Conservation (phyloP, 305 asterid species). For the Fraxinus xanthoxyloides region DNA sequence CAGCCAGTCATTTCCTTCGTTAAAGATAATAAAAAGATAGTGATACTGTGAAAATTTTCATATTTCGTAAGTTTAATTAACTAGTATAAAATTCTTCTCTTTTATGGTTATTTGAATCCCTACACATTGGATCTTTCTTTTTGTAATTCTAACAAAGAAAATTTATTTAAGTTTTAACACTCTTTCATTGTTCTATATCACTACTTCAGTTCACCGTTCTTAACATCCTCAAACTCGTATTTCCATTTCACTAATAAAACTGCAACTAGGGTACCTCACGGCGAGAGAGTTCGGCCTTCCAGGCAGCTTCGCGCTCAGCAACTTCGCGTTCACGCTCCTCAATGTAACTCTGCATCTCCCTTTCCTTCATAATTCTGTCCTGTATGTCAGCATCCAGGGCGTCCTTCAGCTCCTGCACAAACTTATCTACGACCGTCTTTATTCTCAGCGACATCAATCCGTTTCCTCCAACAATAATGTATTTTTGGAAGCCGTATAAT, state of each 20-base stretch:
- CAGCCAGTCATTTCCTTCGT: not conserved
- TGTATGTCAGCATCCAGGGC: constrained; percentile 94
- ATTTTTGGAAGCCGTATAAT: not conserved
- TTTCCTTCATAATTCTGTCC: constrained; percentile 93
- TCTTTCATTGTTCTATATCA: not conserved
- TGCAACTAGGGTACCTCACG: constrained; percentile 65
- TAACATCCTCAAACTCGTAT: not conserved
- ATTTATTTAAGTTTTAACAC: not conserved
- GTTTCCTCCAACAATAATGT: not conserved
- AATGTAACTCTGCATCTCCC: constrained; percentile 99
- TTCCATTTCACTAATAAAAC: not conserved
- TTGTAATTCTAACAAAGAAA: not conserved
- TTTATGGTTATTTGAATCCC: not conserved
- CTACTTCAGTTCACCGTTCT: not conserved
- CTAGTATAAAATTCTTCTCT: not conserved
- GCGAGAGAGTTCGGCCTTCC: constrained; percentile 99
- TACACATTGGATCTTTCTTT: not conserved
- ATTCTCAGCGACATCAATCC: constrained; percentile 81
- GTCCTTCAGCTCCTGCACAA: constrained; percentile 91
- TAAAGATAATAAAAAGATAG: not conserved
- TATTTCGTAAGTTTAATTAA: not conserved
- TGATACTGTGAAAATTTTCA: not conserved
- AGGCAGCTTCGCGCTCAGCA: constrained; percentile 97
- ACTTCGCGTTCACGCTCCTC: constrained; percentile 98
- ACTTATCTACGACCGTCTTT: constrained; percentile 89